Base-by-base conservation (phyloP, 2,329 filamentous ascomycete species). In the Gnomoniopsis smithogilvyi region DNA sequence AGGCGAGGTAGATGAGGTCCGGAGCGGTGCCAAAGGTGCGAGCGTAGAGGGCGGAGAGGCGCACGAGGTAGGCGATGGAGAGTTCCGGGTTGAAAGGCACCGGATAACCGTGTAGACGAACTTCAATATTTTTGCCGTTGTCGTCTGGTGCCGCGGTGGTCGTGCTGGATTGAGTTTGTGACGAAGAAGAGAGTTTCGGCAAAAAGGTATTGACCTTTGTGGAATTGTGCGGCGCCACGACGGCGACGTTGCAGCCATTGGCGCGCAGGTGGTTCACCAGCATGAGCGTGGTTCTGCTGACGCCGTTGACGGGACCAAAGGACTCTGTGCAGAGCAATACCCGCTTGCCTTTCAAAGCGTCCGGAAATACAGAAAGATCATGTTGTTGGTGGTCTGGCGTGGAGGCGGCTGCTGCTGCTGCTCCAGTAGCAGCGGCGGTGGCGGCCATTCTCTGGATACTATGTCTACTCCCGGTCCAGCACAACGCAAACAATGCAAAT, bases 291-390 rank as follows among this genome's bases (percentile, higher is more conserved):
- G 87, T 90, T 62, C 86, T 80, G 66, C 84, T 88, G 49, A 90
- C 87, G n/a, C 88, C 87, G 67, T 90, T 90, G 68, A 90, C 85
- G 0, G 87, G 87, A 3, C 87, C 87, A 59, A 89, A 87, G 0
- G 86, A 90, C 68, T 90, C 88, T 15, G 87, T 90, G 62, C 86
- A 88, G 8, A 90, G 79, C 8, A 90, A 73, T 62, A 90, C 79
- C 62, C 81, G 81, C 70, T 85, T 87, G 11, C 83, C 84, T 41
- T 76, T 72, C n/a, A 90, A 76, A 10, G 74, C 67, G 1, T 68
- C 46, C 0, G 80, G 80, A 61, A 83, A 84, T 43, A 70, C 62
- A 12, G 76, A 71, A 54, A 78, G 67, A 59, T 81, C 74, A 64
- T 77, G 74, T 10, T 77, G 74, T 10, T 58, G 30, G n/a, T 21